phyloP scores from a whole-genome alignment of 257 asterid genomes.

The Petrea volubilis region DNA sequence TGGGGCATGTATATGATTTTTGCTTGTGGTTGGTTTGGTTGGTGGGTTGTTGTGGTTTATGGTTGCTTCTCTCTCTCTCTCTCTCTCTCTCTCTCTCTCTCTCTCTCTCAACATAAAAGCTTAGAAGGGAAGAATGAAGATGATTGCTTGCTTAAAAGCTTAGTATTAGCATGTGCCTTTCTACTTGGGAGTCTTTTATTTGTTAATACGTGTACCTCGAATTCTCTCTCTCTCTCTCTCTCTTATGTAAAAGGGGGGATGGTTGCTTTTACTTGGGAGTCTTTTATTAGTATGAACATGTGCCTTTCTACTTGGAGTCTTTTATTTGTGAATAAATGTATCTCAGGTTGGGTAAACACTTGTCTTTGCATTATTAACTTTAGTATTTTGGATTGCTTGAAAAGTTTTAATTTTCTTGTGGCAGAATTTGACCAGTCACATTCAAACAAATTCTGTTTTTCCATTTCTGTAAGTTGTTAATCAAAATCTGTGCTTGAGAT shows the following conservation, averaged over 20 bases:
- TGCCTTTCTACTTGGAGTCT: background rate
- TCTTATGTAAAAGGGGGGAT: too few relatives aligned
- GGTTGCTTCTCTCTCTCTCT: too few relatives aligned
- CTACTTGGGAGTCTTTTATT: background rate
- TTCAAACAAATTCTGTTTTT: background rate
- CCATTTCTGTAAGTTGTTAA: background rate
- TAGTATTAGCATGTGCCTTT: background rate
- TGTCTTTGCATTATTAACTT: background rate
- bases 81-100: too few relatives aligned
- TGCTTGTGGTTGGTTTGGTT: background rate
- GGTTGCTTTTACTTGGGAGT: background rate
- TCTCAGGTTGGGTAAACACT: slow-evolving; percentile 3
- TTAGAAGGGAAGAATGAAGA: too few relatives aligned
- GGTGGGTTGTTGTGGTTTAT: slow-evolving; percentile 18
- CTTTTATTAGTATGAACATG: background rate
- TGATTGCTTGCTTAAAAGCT: background rate
- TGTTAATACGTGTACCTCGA: background rate
- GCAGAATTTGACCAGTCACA: background rate
- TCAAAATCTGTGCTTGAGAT: background rate
- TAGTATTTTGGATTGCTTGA: background rate
- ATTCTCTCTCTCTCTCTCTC: too few relatives aligned
- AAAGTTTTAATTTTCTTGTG: background rate
- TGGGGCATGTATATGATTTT: background rate
- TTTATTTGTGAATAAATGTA: too few relatives aligned
- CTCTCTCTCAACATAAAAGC: too few relatives aligned